Conservation (phyloP, 2,329 filamentous ascomycete genomes). For the Biscogniauxia marginata region DNA sequence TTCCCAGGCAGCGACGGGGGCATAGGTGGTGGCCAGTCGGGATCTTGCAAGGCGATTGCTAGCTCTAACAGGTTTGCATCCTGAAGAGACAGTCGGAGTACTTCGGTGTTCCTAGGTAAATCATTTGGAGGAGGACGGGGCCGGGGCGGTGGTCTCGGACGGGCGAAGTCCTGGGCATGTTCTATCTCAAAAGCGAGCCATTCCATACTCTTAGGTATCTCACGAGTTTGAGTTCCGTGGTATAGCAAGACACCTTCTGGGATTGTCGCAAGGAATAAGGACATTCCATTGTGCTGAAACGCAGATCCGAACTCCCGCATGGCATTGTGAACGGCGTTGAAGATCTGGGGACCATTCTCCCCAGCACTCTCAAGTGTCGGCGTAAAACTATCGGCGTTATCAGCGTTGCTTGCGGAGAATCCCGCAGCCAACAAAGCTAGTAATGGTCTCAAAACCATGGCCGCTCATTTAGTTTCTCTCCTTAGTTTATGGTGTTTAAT, state of each 20-base stretch:
- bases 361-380: conserved; percentile 40
- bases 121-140: not conserved
- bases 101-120: conserved; percentile 5
- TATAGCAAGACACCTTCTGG: conserved; percentile 65
- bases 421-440: not conserved
- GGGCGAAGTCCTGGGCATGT: conserved; percentile 66
- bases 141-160: conserved; percentile 8
- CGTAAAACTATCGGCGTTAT: conserved; percentile 20
- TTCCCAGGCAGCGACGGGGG: no score
- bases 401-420: not conserved
- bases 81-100: not conserved
- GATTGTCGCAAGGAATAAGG: conserved; percentile 64
- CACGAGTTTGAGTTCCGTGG: conserved; percentile 54
- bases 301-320: conserved; percentile 75
- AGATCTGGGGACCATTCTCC: conserved; percentile 62
- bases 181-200: conserved; percentile 79
- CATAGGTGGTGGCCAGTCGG: conserved; percentile 2
- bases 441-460: not conserved
- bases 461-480: not conserved
- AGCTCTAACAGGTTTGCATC: not conserved
- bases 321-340: conserved; percentile 70
- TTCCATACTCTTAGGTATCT: conserved; percentile 54
- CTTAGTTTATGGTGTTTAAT: not conserved
- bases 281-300: conserved; percentile 73
- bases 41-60: not conserved